phyloP scores from a whole-genome alignment of 129 eudicot species.

The Chrysanthemum lavandulifolium region DNA sequence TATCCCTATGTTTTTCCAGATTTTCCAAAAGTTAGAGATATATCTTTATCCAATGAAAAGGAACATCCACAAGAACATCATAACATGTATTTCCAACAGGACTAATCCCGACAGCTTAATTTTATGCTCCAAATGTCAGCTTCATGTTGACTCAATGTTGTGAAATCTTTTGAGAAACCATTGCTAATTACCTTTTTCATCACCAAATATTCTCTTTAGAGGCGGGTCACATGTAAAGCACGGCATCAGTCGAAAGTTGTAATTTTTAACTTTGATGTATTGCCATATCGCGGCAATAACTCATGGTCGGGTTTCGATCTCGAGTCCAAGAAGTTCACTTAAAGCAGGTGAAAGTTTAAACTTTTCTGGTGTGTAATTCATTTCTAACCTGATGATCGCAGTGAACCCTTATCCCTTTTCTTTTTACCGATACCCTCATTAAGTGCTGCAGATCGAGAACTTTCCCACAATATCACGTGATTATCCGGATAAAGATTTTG shows the following conservation, averaged over 20 bases:
- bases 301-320: conserved; percentile 76
- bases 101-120: conserved; percentile 65
- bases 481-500: conserved; percentile 81
- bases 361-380: conserved; percentile 81
- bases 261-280: conserved; percentile 68
- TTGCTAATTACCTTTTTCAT: conserved; percentile 70
- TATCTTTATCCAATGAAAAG: conserved; percentile 65
- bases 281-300: conserved; percentile 88
- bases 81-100: conserved; percentile 75
- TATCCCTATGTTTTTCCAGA: conserved; percentile 66
- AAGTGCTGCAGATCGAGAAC: conserved; percentile 65
- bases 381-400: conserved; percentile 76
- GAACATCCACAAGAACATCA: conserved; percentile 89
- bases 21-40: conserved; percentile 58
- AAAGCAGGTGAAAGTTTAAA: conserved; percentile 67
- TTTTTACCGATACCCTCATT: conserved; percentile 89
- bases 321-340: conserved; percentile 77
- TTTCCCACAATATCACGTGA: conserved; percentile 89
- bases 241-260: conserved; percentile 72
- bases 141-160: conserved; percentile 69
- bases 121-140: conserved; percentile 83
- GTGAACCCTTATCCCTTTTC: conserved; percentile 86
- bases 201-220: conserved; percentile 77
- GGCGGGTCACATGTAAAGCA: conserved; percentile 80
- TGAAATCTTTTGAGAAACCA: conserved; percentile 58